Evolutionary conservation across 352 stramenopile species (phyloP), one percentile per base, ranked within the genome.

Genomic region (Peronospora belbahrii): DNA sequence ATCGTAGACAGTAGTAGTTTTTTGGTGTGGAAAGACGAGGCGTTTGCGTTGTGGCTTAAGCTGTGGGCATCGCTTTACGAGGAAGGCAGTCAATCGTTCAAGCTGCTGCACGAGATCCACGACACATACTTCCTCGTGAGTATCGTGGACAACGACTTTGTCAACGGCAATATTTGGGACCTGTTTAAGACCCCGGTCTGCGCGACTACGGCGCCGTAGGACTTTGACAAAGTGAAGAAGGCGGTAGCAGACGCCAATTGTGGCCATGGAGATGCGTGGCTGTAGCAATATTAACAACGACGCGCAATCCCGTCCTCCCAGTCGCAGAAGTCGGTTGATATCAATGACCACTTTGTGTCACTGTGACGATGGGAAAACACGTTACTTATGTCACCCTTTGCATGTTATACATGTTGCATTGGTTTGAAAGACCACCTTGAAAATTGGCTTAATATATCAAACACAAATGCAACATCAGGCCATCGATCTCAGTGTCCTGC

Each of bases 61-160:
- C 81, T 96, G 56, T 99, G 96, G 96, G 85, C 95, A 1, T 97
- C 87, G 40, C 68, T 98, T 27, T 99, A 99, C 67, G 83, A 97
- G 33, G 80, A 93, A 43, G 91, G 85, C 34, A 90, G 78, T 44
- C 30, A 64, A n/a, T 90, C 88, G 14, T 77, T 88, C 42, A 85
- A 92, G 34, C 68, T 99, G 32, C 74, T 99, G 50, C 85, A 97
- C 52, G 81, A 90, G 36, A 97, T 99, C 36, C 83, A 96, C 60
- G 92, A 98, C 75, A 88, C 90, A 38, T 98, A 98, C 65, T 98
- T 96, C 59, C 72, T 99, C 32, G 95, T 98, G 32, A 97, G 93
- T 47, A 97, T 99, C 44, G 96, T 99, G 58, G 95, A 99, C 76
- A 98, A 99, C 67, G 89, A 99, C 59, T 99, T 97, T 46, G 66